These are phyloP conservation scores for Hyphodiscus sp. DNA, from an alignment of 2,329 filamentous ascomycete genomes.

Conservation along the genomic window DNA sequence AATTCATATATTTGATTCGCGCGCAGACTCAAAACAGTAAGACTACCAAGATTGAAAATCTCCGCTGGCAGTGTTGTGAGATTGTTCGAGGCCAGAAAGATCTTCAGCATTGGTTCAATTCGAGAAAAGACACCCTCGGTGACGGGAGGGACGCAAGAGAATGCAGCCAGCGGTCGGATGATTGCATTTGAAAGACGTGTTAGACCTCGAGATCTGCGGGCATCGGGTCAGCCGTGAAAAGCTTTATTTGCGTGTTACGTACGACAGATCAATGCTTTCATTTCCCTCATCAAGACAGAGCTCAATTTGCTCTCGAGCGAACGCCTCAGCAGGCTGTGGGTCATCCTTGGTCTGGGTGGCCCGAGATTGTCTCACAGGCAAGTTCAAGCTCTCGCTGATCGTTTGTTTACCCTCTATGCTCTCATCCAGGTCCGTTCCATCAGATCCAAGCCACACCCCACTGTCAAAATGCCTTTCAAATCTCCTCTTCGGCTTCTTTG, in stretches of 20 bases:
- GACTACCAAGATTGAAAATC: slow-evolving; percentile 53
- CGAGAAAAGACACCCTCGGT: slow-evolving; percentile 42
- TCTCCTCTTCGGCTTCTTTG: slow-evolving; percentile 38
- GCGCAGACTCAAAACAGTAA: slow-evolving; percentile 61
- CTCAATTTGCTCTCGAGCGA: slow-evolving; percentile 42
- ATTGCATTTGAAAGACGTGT: slow-evolving; percentile 48
- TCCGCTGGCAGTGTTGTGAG: slow-evolving; percentile 50
- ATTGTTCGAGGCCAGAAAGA: slow-evolving; percentile 56
- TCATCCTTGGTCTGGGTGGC: slow-evolving; percentile 4
- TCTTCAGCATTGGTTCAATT: slow-evolving; percentile 50
- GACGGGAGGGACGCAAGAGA: slow-evolving; percentile 39
- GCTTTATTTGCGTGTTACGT: slow-evolving; percentile 25
- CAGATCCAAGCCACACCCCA: slow-evolving; percentile 62
- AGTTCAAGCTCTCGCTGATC: neutral
- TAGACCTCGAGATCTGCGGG: slow-evolving; percentile 31
- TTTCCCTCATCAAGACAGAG: slow-evolving; percentile 50
- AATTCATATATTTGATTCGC: slow-evolving; percentile 56
- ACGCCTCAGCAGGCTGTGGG: slow-evolving; percentile 33
- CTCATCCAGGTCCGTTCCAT: slow-evolving; percentile 29
- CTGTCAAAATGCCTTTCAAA: slow-evolving; percentile 59
- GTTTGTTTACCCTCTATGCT: neutral
- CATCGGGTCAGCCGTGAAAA: slow-evolving; percentile 5
- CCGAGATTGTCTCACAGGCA: slow-evolving; percentile 11
- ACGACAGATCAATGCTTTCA: slow-evolving; percentile 58
- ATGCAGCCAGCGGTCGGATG: slow-evolving; percentile 48